Conservation (phyloP, 2,329 filamentous ascomycete genomes). For the Fusarium acutatum region DNA sequence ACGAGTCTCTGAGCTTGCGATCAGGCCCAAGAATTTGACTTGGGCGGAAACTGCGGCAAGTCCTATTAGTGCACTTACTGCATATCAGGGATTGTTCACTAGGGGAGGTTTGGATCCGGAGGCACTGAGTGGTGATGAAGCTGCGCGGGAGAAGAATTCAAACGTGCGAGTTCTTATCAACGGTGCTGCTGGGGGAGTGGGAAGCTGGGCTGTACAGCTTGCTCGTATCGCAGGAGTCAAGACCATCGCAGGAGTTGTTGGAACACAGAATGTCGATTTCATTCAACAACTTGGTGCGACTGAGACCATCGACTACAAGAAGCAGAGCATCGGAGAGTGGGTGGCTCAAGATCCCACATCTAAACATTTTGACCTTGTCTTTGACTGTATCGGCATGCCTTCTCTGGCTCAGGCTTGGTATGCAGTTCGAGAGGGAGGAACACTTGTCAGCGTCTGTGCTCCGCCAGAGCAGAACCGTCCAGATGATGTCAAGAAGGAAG, state of each 20-base stretch:
- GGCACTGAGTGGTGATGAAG: background rate
- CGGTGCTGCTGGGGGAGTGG: slow-evolving; percentile 16
- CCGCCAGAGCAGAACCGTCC: slow-evolving; percentile 19
- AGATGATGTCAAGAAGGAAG: slow-evolving; percentile 1
- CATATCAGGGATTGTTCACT: slow-evolving; percentile 49
- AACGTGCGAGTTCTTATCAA: slow-evolving; percentile 13
- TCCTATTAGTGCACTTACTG: slow-evolving; percentile 52
- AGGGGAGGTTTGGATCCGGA: background rate
- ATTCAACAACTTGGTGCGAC: slow-evolving; percentile 11
- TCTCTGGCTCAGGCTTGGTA: slow-evolving; percentile 19
- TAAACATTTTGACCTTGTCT: slow-evolving; percentile 18
- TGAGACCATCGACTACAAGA: slow-evolving; percentile 24
- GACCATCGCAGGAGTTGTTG: background rate
- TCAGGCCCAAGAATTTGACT: slow-evolving; percentile 44
- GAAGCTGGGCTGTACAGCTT: slow-evolving; percentile 25
- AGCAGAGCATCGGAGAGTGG: slow-evolving; percentile 16
- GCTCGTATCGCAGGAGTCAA: slow-evolving; percentile 6
- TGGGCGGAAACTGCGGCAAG: slow-evolving; percentile 49
- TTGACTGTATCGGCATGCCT: slow-evolving; percentile 26
- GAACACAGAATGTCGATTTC: slow-evolving; percentile 2
- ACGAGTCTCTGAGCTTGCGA: slow-evolving; percentile 44
- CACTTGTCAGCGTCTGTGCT: slow-evolving; percentile 14
- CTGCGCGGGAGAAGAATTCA: background rate
- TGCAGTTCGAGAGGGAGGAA: slow-evolving; percentile 17
- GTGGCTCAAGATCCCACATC: background rate